phyloP scores from a whole-genome alignment of 768 basidiomycete genomes.

The Russula sp. region DNA sequence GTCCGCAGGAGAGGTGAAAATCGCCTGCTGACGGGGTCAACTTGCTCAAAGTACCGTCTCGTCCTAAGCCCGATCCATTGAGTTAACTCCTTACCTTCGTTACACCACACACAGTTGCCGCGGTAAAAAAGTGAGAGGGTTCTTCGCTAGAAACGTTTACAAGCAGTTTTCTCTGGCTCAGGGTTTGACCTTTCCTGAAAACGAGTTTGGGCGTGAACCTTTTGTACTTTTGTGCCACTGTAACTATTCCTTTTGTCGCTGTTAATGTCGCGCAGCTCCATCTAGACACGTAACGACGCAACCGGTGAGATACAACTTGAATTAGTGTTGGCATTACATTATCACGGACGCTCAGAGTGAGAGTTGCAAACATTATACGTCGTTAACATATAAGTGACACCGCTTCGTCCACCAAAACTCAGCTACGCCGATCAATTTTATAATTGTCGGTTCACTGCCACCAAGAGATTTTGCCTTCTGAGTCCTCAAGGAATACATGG shows the following conservation, averaged over 20 bases:
- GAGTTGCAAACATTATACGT: too few relatives aligned
- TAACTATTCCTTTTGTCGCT: not conserved
- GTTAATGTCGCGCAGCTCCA: too few relatives aligned
- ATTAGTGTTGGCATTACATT: too few relatives aligned
- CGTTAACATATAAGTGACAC: too few relatives aligned
- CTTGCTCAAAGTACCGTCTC: conserved; percentile 63
- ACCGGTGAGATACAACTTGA: too few relatives aligned
- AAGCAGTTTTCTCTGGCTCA: conserved; percentile 81
- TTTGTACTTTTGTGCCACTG: not conserved
- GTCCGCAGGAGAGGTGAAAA: conserved; percentile 62
- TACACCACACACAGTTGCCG: conserved; percentile 49
- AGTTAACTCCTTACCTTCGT: not conserved
- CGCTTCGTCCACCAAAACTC: too few relatives aligned
- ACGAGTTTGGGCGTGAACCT: not conserved
- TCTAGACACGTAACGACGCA: too few relatives aligned
- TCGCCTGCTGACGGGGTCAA: conserved; percentile 73
- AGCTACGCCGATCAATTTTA: too few relatives aligned
- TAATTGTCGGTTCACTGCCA: too few relatives aligned
- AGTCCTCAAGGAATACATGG: too few relatives aligned
- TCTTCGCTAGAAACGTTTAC: conserved; percentile 69
- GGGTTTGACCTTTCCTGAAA: conserved; percentile 86
- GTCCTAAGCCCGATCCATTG: not conserved
- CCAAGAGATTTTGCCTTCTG: too few relatives aligned
- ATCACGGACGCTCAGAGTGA: too few relatives aligned
- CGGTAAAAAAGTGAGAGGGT: conserved; percentile 54